Base-by-base conservation (phyloP, 495 filamentous ascomycete genomes). In the Parathielavia hyrcaniae region DNA sequence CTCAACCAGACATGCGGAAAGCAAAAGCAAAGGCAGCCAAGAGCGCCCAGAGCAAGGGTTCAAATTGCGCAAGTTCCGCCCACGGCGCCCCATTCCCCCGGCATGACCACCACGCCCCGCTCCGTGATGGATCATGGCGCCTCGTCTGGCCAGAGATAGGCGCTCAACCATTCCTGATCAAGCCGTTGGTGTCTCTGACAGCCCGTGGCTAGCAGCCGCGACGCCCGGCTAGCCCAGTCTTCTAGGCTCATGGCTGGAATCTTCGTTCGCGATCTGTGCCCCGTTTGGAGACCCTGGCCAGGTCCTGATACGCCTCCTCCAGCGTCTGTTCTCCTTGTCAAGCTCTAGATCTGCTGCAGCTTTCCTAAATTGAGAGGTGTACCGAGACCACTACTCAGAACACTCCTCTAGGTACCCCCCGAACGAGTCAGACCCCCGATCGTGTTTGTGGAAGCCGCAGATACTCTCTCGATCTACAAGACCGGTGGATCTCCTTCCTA, bases 281-380 rank as follows among this genome's bases (percentile, higher is more conserved):
- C 54, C 30, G n/a, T 34, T 48, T n/a, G 11, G 53, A 38, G 20
- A 20, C 53, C 13, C 8, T 49, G 10, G 16, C 20, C 2, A 10
- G n/a, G 14, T 16, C 11, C 14, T n/a, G 44, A 43, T 38, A 41
- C 35, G 32, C 22, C 32, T 22, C 22, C 20, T 17, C 44, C 19
- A 35, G 23, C 32, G 32, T 30, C 30, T 48, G 13, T 19, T 12
- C 43, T 12, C 32, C 40, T 20, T 17, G 36, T 0, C 34, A 13
- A 4, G 0, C 13, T 10, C 10, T 40, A 12, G 11, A 30, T 14
- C n/a, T 34, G 36, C 48, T 58, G 56, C 56, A 58, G 10, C 48
- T 45, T 40, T 48, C 48, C 48, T 36, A 32, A 58, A n/a, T 19
- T 4, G 52, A 49, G 43, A 50, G n/a, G 32, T 50, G 36, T 38